Evolutionary conservation across 2,329 filamentous ascomycete species (phyloP), one percentile per base, ranked within the genome.

Genomic region (Coniochaeta sp.): DNA sequence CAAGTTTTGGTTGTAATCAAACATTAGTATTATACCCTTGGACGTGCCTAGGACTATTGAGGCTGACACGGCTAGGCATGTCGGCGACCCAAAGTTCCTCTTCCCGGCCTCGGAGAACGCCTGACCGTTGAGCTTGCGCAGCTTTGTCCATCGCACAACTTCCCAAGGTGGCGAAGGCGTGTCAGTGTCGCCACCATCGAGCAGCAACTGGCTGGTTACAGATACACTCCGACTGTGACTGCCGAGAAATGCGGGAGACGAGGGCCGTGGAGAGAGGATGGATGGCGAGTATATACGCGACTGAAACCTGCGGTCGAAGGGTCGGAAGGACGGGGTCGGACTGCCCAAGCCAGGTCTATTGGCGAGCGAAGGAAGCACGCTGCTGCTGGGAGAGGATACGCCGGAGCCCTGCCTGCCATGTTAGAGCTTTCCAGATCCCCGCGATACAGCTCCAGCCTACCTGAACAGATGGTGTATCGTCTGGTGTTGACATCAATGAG

Each of bases 1-100:
- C 61, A 98, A 78, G 66, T 90, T 95, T 75, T 99, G 95, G 72
- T 96, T 91, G 73, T 97, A 98, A 77, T 99, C 96, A 77, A 99
- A 99, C 62, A 98, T 87, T 70, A 99, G 79, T 61, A 98, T 89
- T 73, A 97, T 88, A 59, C 96, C 95, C 74, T 96, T 98, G 3
- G 91, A 90, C 0, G 96, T 99, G 28, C 95, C 95, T 59, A 99
- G 76, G 16, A 93, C 90, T 67, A 99, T 96, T 9, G 88, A 87
- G 2, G 93, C 90, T 64, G 93, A 93, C 56, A 97, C 89, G 44
- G 89, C 88, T 68, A 98, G 82, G 76, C 92, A 97, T 0, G 93
- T 97, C 26, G 93, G 92, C 44, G 87, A 83, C 31, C 95, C 96
- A 78, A 97, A 98, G 73, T 90, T 97, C 63, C 95, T 88, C 76